Conservation (phyloP, 495 filamentous ascomycete species). For the Podospora comata region DNA sequence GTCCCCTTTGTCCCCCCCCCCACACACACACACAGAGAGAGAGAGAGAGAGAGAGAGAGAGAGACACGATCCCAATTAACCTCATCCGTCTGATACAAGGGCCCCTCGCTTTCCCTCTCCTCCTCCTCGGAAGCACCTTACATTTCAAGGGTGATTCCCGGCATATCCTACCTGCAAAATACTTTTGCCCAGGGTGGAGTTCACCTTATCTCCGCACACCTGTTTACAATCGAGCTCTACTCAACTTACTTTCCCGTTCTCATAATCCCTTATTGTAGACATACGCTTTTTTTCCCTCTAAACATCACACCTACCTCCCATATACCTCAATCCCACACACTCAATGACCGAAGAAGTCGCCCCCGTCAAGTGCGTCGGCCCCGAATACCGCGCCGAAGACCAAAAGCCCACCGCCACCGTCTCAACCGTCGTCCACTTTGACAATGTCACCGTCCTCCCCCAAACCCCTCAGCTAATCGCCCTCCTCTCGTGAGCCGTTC, state of each 20-base stretch:
- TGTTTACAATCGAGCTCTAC: background rate
- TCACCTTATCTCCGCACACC: background rate
- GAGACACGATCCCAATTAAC: no score
- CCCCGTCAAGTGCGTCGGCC: constrained; percentile 71
- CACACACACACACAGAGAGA: background rate
- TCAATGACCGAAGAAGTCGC: constrained; percentile 38
- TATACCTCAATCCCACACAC: no score
- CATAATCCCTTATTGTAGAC: no score
- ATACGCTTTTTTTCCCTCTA: no score
- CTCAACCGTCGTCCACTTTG: constrained; percentile 73
- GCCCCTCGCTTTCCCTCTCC: background rate
- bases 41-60: no score
- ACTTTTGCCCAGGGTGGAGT: background rate
- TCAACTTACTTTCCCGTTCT: background rate
- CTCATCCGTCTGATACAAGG: no score
- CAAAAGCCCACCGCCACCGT: constrained; percentile 88
- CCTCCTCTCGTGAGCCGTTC: constrained; percentile 78
- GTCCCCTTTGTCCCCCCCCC: background rate
- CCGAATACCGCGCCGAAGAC: constrained; percentile 68
- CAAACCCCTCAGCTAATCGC: constrained; percentile 97
- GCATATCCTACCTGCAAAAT: constrained; percentile 6
- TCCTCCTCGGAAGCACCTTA: background rate
- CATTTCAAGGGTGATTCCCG: background rate
- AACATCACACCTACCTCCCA: no score
- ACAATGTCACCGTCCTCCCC: constrained; percentile 84